These are phyloP conservation scores for Calocera viscosa DNA, from an alignment of 768 basidiomycete genomes.

Conservation along the genomic window DNA sequence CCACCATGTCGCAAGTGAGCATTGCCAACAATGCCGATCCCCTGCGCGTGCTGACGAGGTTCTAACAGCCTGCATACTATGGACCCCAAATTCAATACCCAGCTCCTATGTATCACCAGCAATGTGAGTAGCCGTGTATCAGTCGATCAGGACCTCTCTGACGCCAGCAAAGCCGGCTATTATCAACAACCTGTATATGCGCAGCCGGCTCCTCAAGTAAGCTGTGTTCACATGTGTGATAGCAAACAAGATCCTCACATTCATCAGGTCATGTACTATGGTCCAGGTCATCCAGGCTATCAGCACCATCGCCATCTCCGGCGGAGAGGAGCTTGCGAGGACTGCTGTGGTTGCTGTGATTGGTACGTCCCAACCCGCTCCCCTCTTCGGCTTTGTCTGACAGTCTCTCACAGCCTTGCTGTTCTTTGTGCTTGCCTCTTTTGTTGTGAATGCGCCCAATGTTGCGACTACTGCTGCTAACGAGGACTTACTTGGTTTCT, in stretches of 20 bases:
- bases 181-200: neutral
- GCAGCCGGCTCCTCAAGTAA: neutral
- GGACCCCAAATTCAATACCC: neutral
- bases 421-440: neutral
- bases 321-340: neutral
- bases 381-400: neutral
- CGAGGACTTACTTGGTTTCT: neutral
- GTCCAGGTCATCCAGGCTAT: neutral
- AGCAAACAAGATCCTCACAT: neutral
- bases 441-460: slow-evolving; percentile 1
- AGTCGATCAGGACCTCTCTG: neutral
- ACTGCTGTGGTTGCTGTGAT: neutral
- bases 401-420: neutral
- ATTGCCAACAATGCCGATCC: neutral
- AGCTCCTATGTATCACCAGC: neutral
- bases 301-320: neutral
- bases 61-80: neutral
- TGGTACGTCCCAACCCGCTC: neutral
- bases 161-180: neutral
- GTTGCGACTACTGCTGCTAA: slow-evolving; percentile 3
- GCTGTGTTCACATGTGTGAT: neutral
- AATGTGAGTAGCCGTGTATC: neutral
- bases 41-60: neutral
- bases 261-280: neutral
- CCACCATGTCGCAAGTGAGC: slow-evolving; percentile 8